Evolutionary conservation across 1,284 basidiomycete species (phyloP).

Genomic region (Salmacisia buchloeana): DNA sequence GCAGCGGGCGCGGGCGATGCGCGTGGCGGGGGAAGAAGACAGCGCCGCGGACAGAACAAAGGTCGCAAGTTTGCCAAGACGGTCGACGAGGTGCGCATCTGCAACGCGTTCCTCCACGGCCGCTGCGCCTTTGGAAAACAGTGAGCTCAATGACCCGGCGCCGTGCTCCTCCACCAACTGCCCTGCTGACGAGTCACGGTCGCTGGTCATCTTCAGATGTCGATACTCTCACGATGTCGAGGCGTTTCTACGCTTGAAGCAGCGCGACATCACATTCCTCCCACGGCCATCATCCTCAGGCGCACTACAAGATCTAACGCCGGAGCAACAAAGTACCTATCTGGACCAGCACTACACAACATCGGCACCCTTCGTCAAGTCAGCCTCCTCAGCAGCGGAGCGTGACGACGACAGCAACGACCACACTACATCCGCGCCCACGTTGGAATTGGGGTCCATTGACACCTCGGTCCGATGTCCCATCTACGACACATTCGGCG

Average conservation of each 20-base stretch:
- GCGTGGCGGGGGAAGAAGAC: slow-evolving; percentile 2
- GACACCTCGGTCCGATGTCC: slow-evolving; percentile 56
- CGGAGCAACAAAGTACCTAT: slow-evolving; percentile 15
- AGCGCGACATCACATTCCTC: slow-evolving; percentile 65
- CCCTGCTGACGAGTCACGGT: slow-evolving; percentile 17
- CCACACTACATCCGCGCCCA: neutral
- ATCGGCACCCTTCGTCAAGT: slow-evolving; percentile 12
- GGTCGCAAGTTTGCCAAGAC: slow-evolving; percentile 16
- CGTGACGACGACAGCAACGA: neutral
- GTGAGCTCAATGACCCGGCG: slow-evolving; percentile 10
- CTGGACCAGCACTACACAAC: slow-evolving; percentile 26
- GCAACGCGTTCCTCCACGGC: slow-evolving; percentile 1
- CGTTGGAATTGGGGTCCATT: slow-evolving; percentile 51
- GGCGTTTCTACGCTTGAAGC: slow-evolving; percentile 71
- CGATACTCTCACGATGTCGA: slow-evolving; percentile 73
- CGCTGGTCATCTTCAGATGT: slow-evolving; percentile 54
- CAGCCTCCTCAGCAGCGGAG: neutral
- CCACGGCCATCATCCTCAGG: slow-evolving; percentile 32
- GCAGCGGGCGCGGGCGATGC: neutral
- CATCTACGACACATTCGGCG: slow-evolving; percentile 66
- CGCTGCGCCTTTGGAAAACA: neutral
- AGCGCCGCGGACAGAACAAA: slow-evolving; percentile 32
- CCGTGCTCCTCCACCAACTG: slow-evolving; percentile 19
- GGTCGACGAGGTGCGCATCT: slow-evolving; percentile 12
- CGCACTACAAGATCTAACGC: slow-evolving; percentile 9